These are phyloP conservation scores for Hemileia vastatrix DNA, from an alignment of 1,284 basidiomycete species.

Conservation along the genomic window DNA sequence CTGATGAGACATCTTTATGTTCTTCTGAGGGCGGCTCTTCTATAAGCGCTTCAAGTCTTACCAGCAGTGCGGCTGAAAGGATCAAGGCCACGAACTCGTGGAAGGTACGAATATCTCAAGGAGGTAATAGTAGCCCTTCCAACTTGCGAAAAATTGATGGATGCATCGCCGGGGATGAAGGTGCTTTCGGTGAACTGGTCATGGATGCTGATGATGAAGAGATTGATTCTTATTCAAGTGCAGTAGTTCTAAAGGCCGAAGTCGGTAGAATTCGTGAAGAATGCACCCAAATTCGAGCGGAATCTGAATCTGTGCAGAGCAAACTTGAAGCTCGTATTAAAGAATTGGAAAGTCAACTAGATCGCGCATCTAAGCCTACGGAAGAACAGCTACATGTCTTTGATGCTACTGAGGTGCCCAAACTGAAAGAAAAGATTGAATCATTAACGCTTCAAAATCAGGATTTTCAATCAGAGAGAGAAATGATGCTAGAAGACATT, in stretches of 20 bases:
- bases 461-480: conserved; percentile 33
- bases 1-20: background rate
- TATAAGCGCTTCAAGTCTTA: too few relatives aligned
- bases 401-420: too few relatives aligned
- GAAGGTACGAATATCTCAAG: background rate
- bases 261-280: background rate
- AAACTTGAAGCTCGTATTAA: background rate
- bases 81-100: background rate
- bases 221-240: too few relatives aligned
- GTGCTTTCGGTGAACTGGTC: background rate
- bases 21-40: too few relatives aligned
- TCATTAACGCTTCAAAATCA: background rate
- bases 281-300: background rate
- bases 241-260: background rate
- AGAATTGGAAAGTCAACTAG: background rate
- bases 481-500: conserved; percentile 33
- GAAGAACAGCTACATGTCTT: background rate
- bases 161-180: background rate
- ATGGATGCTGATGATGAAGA: background rate
- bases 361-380: background rate
- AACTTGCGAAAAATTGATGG: background rate
- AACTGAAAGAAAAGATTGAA: background rate
- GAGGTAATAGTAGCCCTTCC: background rate
- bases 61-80: background rate
- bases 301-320: background rate